Evolutionary conservation across 306 rosid species (phyloP).

Genomic region (Cicer arietinum): DNA sequence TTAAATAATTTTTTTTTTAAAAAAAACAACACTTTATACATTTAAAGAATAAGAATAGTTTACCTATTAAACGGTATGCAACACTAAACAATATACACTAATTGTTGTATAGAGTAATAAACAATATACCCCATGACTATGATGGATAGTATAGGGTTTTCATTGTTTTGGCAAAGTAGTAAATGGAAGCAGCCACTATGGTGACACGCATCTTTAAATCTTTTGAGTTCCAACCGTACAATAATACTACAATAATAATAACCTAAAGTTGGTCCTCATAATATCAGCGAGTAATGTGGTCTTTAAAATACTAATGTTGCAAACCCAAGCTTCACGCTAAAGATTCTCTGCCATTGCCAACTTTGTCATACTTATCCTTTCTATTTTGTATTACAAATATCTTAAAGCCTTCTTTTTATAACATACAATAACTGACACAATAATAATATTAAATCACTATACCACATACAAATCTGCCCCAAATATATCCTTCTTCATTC

Average conservation of each 20-base stretch:
- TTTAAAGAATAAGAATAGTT: too few relatives aligned
- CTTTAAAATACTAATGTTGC: slow-evolving; percentile 45
- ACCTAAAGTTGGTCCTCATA: slow-evolving; percentile 37
- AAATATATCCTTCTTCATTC: background rate
- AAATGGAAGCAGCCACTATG: slow-evolving; percentile 38
- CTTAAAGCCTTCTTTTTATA: slow-evolving; percentile 22
- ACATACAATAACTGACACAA: slow-evolving; percentile 11
- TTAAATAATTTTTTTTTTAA: too few relatives aligned
- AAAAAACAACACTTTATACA: too few relatives aligned
- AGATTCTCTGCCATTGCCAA: slow-evolving; percentile 66
- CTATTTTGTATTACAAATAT: slow-evolving; percentile 33
- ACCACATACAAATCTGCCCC: slow-evolving; percentile 11
- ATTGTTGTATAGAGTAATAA: background rate
- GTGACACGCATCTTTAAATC: background rate
- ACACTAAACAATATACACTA: too few relatives aligned
- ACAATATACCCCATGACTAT: background rate
- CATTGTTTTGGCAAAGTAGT: slow-evolving; percentile 26
- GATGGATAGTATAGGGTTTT: slow-evolving; percentile 42
- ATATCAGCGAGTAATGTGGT: slow-evolving; percentile 33
- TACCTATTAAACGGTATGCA: too few relatives aligned
- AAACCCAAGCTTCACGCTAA: slow-evolving; percentile 55
- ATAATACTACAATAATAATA: slow-evolving; percentile 48
- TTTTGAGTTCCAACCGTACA: slow-evolving; percentile 45
- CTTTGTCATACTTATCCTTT: slow-evolving; percentile 50
- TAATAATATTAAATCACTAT: slow-evolving; percentile 10